These are phyloP conservation scores for Fusarium annulatum DNA, from an alignment of 2,329 filamentous ascomycete species.

Conservation along the genomic window DNA sequence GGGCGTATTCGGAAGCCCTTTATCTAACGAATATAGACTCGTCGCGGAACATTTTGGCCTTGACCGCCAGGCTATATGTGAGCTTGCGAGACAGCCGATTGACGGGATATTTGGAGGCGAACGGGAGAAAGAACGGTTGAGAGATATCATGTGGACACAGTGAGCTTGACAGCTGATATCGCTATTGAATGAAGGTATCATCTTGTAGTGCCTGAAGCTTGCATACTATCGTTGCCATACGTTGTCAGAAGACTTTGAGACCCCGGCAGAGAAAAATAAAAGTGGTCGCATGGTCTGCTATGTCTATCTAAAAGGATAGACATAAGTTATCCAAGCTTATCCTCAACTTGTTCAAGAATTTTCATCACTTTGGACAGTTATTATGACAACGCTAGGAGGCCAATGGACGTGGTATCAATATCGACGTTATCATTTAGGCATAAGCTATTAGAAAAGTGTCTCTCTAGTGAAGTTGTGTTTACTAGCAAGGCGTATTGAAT, in stretches of 20 bases:
- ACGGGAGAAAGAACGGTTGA: conserved; percentile 68
- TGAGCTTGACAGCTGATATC: neutral
- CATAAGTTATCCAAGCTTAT: neutral
- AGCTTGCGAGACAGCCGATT: conserved; percentile 69
- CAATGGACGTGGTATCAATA: conserved; percentile 12
- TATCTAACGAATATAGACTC: conserved; percentile 82
- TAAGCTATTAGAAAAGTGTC: conserved; percentile 20
- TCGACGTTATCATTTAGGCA: conserved; percentile 11
- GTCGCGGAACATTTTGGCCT: conserved; percentile 77
- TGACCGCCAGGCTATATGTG: conserved; percentile 56
- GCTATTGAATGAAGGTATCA: no score
- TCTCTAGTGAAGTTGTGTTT: conserved; percentile 23
- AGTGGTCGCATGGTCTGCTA: neutral
- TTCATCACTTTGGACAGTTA: neutral
- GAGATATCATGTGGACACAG: conserved; percentile 59
- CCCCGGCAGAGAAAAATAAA: neutral
- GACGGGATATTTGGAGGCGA: conserved; percentile 74
- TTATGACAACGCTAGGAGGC: neutral
- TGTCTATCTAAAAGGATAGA: neutral
- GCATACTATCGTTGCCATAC: neutral
- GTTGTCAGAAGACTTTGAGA: neutral
- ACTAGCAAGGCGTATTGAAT: conserved; percentile 4
- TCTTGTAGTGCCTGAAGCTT: neutral
- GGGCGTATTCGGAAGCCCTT: conserved; percentile 79
- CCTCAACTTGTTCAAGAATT: neutral